Base-by-base conservation (phyloP, 225 moss, liverwort and hornwort species). In the Rhytidiadelphus loreus region DNA sequence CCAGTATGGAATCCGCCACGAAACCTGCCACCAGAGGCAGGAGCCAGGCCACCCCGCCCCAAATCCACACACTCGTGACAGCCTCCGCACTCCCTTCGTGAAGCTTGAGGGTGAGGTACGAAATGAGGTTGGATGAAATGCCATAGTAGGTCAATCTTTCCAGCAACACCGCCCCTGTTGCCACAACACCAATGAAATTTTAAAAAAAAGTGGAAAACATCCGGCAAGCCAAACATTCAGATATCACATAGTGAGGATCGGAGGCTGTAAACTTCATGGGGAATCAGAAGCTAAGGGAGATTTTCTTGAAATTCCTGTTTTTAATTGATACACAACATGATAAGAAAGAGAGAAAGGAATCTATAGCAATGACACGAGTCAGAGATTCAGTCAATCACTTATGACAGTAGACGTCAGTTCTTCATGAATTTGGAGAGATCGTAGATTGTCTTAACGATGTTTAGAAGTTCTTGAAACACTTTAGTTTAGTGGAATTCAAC, bases 1-100 rank as follows among this genome's bases (percentile, higher is more conserved):
- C 97, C 43, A 94, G 58, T 60, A 90, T 93, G 13, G 94, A 88
- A 76, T 97, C 97, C 7, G 97, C 93, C 14, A 96, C 35, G 86
- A 96, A 94, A 12, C 95, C 95, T 69, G 95, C 90, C 35, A 91
- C 8, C 26, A 96, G 80, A 56, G 96, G 93, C 19, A 92, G 53
- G 20, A 95, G 83, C 93, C 92, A 96, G 1, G 87, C 91, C 22
- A 92, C 90, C 7, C 95, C 95, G 10, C 92, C 92, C 94, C 93
- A 94, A 69, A 90, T 83, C 80, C 90, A 93, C 48, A 92, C 91
- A 41, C 86, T 92, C 15, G 89, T 92, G 52, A 92, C 79, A 16
- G 95, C 91, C 37, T 92, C 82, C 10, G 90, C 92, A 46, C 83
- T 89, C 63, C 93, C 92, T 86, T 93, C 82, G 81, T 93, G 95